Conservation (phyloP, 2,329 filamentous ascomycete genomes). For the Waltergamsia citrina region DNA sequence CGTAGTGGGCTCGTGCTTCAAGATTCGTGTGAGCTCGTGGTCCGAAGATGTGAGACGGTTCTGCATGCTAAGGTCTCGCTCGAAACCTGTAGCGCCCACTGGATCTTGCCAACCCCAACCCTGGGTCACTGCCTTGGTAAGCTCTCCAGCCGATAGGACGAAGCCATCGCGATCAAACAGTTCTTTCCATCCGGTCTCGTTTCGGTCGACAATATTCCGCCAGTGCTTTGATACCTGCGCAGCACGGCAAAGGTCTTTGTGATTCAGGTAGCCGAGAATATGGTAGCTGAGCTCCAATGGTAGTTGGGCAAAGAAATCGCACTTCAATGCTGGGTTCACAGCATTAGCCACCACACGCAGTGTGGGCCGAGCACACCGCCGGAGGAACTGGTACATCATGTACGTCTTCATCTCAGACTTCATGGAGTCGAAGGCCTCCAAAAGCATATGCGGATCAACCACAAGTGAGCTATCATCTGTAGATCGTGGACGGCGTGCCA, state of each 20-base stretch:
- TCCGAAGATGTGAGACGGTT: constrained; percentile 43
- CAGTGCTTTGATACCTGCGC: constrained; percentile 92
- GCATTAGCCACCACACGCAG: constrained; percentile 82
- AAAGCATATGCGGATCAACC: constrained; percentile 74
- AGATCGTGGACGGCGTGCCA: constrained; percentile 13
- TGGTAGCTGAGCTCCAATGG: constrained; percentile 83
- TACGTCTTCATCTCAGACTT: constrained; percentile 88
- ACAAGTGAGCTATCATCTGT: constrained; percentile 25
- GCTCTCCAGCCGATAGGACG: constrained; percentile 66
- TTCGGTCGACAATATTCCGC: constrained; percentile 82
- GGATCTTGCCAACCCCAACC: constrained; percentile 98
- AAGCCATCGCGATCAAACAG: constrained; percentile 81
- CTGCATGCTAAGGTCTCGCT: constrained; percentile 65
- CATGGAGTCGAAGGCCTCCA: constrained; percentile 86
- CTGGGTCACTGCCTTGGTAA: constrained; percentile 76
- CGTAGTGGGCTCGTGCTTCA: constrained; percentile 30
- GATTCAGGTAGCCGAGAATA: constrained; percentile 77
- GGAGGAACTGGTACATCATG: constrained; percentile 92
- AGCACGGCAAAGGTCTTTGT: constrained; percentile 77
- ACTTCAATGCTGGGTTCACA: constrained; percentile 90
- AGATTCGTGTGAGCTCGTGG: constrained; percentile 33
- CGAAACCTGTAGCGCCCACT: constrained; percentile 61
- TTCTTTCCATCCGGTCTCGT: constrained; percentile 94
- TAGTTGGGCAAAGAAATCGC: constrained; percentile 78
- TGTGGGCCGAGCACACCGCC: constrained; percentile 78